Evolutionary conservation across 495 filamentous ascomycete genomes (phyloP).

Genomic region (Aspergillus sparsus): DNA sequence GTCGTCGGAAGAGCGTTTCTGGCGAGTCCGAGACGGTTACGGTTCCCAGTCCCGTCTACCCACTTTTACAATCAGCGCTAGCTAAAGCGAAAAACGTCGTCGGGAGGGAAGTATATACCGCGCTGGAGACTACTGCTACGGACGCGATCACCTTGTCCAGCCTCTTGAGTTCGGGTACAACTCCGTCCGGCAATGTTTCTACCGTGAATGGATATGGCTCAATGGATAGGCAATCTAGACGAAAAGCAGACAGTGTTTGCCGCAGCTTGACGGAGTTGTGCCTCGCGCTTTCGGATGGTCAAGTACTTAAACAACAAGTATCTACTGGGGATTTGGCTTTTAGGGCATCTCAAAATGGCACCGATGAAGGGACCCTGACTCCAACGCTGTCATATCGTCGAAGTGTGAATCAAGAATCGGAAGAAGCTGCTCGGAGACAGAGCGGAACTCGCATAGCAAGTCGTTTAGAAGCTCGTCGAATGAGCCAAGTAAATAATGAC

Average conservation of each 20-base stretch:
- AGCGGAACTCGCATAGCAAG: constrained; percentile 65
- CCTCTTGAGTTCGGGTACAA: constrained; percentile 69
- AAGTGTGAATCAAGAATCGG: constrained; percentile 47
- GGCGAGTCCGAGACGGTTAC: constrained; percentile 41
- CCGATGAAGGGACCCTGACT: constrained; percentile 35
- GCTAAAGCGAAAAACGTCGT: constrained; percentile 70
- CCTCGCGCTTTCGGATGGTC: constrained; percentile 69
- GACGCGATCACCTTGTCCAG: constrained; percentile 77
- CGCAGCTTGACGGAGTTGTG: constrained; percentile 90
- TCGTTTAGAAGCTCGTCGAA: constrained; percentile 71
- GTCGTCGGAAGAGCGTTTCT: constrained; percentile 53
- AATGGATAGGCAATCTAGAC: constrained; percentile 78
- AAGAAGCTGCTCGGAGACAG: constrained; percentile 36
- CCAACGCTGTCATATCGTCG: constrained; percentile 38
- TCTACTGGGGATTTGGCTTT: constrained; percentile 30
- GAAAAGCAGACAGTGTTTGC: constrained; percentile 92
- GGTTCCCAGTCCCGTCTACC: constrained; percentile 58
- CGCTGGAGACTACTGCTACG: constrained; percentile 77
- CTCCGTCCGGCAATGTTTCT: constrained; percentile 63
- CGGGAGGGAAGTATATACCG: constrained; percentile 68
- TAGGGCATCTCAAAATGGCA: constrained; percentile 32
- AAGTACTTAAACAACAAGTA: constrained; percentile 33
- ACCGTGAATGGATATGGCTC: constrained; percentile 51
- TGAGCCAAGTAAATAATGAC: constrained; percentile 54
- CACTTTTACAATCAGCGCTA: constrained; percentile 77